Base-by-base conservation (phyloP, 805 yeast species). In the Hanseniaspora valbyensis region DNA sequence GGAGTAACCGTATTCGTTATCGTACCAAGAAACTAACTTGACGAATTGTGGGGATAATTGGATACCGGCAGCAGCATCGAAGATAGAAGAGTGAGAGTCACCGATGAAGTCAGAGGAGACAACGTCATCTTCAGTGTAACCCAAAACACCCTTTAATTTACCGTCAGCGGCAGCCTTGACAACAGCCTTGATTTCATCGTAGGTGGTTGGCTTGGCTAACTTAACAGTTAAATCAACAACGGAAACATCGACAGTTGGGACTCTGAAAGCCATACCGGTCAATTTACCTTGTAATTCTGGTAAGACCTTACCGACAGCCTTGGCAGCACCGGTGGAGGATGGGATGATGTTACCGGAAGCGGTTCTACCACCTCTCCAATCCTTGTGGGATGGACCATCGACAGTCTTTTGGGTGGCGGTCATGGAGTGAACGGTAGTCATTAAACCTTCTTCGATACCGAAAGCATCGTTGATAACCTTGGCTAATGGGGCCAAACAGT, bases 331-430 rank as follows among this genome's bases (percentile, higher is more conserved):
- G 51, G 84, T 79, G 58, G 83, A 77, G 52, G 83, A 78, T 69
- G 84, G 84, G 62, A 79, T 79, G 66, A 79, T 78, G 77, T 79
- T 78, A 64, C 79, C 83, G 55, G 82, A 76, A 63, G 84, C 84
- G 61, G 83, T 77, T 73, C 84, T 75, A 68, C 83, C 84, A 72
- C 83, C 83, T 76, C 84, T 77, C 84, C 84, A 78, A 72, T 78
- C 84, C 72, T 79, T 79, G 72, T 77, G 81, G 66, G 84, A 78
- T 65, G 83, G 81, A 71, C 83, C 83, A 66, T 79, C 84, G 60
- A 79, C 84, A 56, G 83, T 77, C 73, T 78, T 78, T 69, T 79
- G 83, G 57, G 83, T 76, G 55, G 83, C 83, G 55, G 83, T 78
- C 69, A 77, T 72, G 63, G 83, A 76, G 73, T 78, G 83, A 54